Base-by-base conservation (phyloP, 2,329 filamentous ascomycete species). In the Waltergamsia citrina region DNA sequence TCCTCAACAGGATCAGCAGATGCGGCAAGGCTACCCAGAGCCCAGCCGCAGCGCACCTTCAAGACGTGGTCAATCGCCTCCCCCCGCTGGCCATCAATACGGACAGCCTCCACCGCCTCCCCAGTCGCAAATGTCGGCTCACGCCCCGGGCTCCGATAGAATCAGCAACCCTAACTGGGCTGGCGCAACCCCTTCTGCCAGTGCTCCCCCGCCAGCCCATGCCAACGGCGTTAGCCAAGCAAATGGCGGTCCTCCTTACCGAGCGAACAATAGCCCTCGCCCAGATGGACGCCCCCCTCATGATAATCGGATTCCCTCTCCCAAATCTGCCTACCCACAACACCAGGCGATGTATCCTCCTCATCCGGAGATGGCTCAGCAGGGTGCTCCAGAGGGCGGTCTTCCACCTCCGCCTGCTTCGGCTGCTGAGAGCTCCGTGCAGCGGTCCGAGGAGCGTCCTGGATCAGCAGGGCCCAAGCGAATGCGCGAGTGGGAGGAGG, bases 401-500 rank as follows among this genome's bases (percentile, higher is more conserved):
- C 47, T 46, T 10, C 71, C 80, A 23, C 77, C 75, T 38, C 60
- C 62, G 16, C 63, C 64, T 34, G 60, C 61, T 4, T 47, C 60
- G 2, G 62, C 68, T 37, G 75, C 81, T 29, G 78, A 81, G 30
- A 81, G 90, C 49, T 73, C 75, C 17, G 68, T 74, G 39, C 81
- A 69, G 36, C 58, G 61, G 35, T 63, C 74, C 39, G 71, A 75
- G 35, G 71, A 94, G 36, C 74, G 87, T n/a, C 85, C 87, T 14
- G 61, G 81, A 2, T 93, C 86, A 24, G 82, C 85, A 9, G 74
- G 74, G 4, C 77, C 81, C 37, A 98, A 98, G 69, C 77, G 92
- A 38, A 72, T 79, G 54, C 80, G 88, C 32, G 92, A 96, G 50
- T 95, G 92, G 88, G 92, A 96, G 45, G 82, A 90, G 23, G 86